These are phyloP conservation scores for Lupinus albus DNA, from an alignment of 306 rosid genomes.

Conservation along the genomic window DNA sequence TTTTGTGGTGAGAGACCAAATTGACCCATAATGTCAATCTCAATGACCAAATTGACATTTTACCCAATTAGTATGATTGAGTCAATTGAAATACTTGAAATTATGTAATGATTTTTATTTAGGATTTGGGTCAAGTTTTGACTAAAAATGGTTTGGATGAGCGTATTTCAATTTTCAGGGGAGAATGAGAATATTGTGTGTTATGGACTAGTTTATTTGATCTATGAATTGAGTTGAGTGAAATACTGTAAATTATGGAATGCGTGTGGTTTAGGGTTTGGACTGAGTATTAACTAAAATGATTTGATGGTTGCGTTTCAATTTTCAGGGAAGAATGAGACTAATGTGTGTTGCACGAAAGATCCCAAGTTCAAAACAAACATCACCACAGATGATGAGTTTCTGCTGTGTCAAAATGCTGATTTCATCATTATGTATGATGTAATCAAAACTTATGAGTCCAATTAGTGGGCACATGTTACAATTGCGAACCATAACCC, in stretches of 20 bases:
- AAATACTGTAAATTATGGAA: background rate
- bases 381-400: slow-evolving; percentile 53
- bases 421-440: slow-evolving; percentile 94
- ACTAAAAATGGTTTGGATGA: background rate
- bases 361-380: slow-evolving; percentile 61
- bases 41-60: too few species aligned
- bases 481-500: slow-evolving; percentile 77
- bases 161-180: slow-evolving; percentile 47
- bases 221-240: too few species aligned
- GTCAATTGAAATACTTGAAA: too few species aligned
- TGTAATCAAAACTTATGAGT: slow-evolving; percentile 64
- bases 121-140: slow-evolving; percentile 2
- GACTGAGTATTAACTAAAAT: slow-evolving; percentile 7
- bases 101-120: too few species aligned
- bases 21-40: too few species aligned
- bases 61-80: too few species aligned
- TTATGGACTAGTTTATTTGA: background rate
- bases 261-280: background rate
- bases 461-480: slow-evolving; percentile 82
- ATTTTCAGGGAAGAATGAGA: slow-evolving; percentile 59
- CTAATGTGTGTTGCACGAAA: slow-evolving; percentile 71
- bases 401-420: slow-evolving; percentile 76
- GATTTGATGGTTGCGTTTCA: background rate
- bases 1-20: too few species aligned
- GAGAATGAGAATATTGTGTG: slow-evolving; percentile 44